phyloP scores from a whole-genome alignment of 2,329 filamentous ascomycete species.

The Sarocladium oryzae region DNA sequence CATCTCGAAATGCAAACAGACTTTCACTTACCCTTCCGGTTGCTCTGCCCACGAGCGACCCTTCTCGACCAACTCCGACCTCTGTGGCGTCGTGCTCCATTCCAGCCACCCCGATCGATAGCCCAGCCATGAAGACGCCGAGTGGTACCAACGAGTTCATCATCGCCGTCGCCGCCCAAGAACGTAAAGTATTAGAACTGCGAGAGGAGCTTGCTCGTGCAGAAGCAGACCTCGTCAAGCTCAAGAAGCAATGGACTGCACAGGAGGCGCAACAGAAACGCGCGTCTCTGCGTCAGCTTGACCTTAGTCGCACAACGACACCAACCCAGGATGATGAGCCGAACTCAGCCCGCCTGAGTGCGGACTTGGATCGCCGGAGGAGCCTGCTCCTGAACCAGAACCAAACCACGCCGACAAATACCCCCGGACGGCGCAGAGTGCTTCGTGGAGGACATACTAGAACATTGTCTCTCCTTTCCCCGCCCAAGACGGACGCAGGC shows the following conservation, averaged over 20 bases:
- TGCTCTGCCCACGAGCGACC: conserved; percentile 43
- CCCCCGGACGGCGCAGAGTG: conserved; percentile 44
- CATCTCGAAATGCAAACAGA: conserved; percentile 49
- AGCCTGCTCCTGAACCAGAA: conserved; percentile 50
- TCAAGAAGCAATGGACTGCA: conserved; percentile 79
- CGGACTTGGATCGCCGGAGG: conserved; percentile 69
- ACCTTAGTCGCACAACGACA: not conserved
- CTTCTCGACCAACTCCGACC: conserved; percentile 45
- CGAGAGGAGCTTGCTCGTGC: conserved; percentile 83
- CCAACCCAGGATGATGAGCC: conserved; percentile 2
- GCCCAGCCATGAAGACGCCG: conserved; percentile 35
- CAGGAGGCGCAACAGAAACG: conserved; percentile 51
- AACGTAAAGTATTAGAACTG: conserved; percentile 83
- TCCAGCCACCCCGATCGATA: conserved; percentile 45
- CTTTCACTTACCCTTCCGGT: conserved; percentile 58
- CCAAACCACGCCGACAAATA: conserved; percentile 34
- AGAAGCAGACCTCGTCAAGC: conserved; percentile 64
- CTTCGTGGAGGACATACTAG: conserved; percentile 61
- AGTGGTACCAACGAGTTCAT: conserved; percentile 64
- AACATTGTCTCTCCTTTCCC: conserved; percentile 77
- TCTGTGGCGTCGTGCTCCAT: conserved; percentile 32
- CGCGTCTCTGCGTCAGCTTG: not conserved
- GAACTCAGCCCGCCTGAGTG: conserved; percentile 28
- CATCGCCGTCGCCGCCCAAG: conserved; percentile 85
- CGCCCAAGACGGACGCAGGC: conserved; percentile 38